Base-by-base conservation (phyloP, 495 filamentous ascomycete species). In the Hyaloscypha finlandica region DNA sequence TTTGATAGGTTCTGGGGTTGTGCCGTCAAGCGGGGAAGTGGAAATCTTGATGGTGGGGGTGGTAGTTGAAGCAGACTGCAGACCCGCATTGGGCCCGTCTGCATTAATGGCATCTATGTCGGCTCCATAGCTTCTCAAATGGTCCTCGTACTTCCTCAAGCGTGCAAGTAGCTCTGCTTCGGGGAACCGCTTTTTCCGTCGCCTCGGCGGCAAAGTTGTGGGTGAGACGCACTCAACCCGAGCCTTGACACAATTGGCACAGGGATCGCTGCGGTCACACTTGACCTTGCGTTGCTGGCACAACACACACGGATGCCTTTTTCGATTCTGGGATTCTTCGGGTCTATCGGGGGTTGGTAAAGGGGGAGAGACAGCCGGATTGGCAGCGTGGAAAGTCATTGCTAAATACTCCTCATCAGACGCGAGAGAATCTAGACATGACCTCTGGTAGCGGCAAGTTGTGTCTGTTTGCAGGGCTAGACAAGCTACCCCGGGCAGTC, bases 231-330 rank as follows among this genome's bases (percentile, higher is more conserved):
- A 86, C 45, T 77, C 74, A 11, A 72, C 74, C 8, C 72, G 42
- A 5, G 77, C 73, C 70, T 78, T 84, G 35, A 67, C 65, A 71
- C 83, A 86, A 65, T 81, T 83, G 9, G 78, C 78, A 66, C 84
- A 87, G 12, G 79, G 81, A 32, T 75, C 70, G 55, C 78, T 73
- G 62, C 80, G 72, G 69, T 86, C 80, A 70, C 84, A 92, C 70
- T 85, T 87, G 32, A 93, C 86, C 71, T 93, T 93, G 20, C 90
- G 81, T 68, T 86, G 85, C 31, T 88, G 82, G 71, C 90, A 93
- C 4, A 69, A 30, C 5, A 74, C 45, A 64, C 75, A 78, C 66
- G 77, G 63, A 32, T 68, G 66, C 45, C 60, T 64, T 11, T 37
- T 62, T 58, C 33, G 62, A 35, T 29, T 61, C 19, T 32, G 25